A percentile compares a stretch with the other conserved stretches of the same genome.
Conservation (phyloP, 2,329 filamentous ascomycete genomes). For the Talaromyces sp. region DNA sequence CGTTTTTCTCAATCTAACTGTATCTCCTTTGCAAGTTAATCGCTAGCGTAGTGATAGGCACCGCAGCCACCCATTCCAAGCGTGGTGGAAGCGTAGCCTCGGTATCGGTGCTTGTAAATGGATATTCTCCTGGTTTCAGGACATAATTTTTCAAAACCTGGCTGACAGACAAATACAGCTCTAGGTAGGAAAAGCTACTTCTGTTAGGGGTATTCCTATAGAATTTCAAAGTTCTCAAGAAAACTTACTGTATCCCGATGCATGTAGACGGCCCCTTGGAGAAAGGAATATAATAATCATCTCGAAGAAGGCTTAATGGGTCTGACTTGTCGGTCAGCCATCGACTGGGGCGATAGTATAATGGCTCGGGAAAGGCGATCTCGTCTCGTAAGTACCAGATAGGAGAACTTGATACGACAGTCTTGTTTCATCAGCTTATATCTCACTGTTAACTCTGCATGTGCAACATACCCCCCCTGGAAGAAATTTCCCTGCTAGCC, state of each 20-base stretch:
- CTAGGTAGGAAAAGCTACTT: not conserved
- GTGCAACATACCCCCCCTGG: not conserved
- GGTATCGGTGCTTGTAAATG: not conserved
- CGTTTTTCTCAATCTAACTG: not conserved
- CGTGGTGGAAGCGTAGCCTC: constrained; percentile 1
- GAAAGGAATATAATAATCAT: constrained; percentile 4
- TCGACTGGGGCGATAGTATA: not conserved
- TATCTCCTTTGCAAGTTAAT: not conserved
- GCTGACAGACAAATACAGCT: not conserved
- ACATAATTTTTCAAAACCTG: not conserved
- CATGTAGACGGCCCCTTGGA: not conserved
- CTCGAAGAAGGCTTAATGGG: not conserved
- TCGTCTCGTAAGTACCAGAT: not conserved
- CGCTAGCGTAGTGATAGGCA: not conserved
- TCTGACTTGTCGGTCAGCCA: not conserved
- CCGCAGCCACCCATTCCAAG: constrained; percentile 4
- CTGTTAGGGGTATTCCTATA: not conserved
- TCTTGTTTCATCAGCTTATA: not conserved
- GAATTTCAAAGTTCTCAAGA: not conserved
- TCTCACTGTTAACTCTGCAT: not conserved
- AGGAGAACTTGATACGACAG: not conserved
- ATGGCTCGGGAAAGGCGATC: not conserved
- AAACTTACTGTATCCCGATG: constrained; percentile 2
- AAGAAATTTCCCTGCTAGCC: not conserved
- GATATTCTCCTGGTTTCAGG: not conserved